Evolutionary conservation across 1,139 yeast species (phyloP), one percentile per base, ranked within the genome.

Genomic region (Pichia sp.): DNA sequence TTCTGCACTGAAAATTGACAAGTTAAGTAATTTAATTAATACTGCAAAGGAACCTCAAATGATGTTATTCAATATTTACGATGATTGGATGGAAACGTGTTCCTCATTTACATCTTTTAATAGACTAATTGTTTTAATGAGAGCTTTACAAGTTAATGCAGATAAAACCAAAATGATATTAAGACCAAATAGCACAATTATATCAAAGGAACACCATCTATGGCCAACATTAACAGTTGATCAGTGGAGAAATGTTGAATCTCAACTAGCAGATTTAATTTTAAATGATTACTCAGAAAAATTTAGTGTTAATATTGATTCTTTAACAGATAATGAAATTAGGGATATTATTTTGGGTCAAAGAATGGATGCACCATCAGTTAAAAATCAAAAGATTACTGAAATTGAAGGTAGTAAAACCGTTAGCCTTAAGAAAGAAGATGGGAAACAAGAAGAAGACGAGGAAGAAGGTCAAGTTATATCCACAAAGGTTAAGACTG

Each of bases 61-160:
- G 96, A 87, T 87, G 5, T 70, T 91, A 55, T 88, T 90, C 71
- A 90, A 91, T 64, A 73, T 93, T 53, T 95, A 90, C 67, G 99
- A 95, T 67, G 96, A 93, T 66, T 95, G 99, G 99, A 73, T 90
- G 53, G 79, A 82, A 56, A 75, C 80, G 0, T 81, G 90, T 44
- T 87, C 95, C 0, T 84, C 98, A 0, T 89, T 86, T 62, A 95
- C 99, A 0, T 98, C 99, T 0, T 95, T 93, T 67, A 89, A 96
- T 3, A 77, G 99, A 59, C 73, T 91, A 52, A 80, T 91, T 55
- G 75, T 95, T 58, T 73, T 95, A 25, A 72, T 93, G 62, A 76
- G 99, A 58, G 95, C 95, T 0, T 70, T 91, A 54, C 85, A 85
- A 52, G 82, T 91, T 19, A 84, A 86, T 64, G 81, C 81, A 50